Conservation (phyloP, 2,329 filamentous ascomycete species). For the Fusarium algeriense region DNA sequence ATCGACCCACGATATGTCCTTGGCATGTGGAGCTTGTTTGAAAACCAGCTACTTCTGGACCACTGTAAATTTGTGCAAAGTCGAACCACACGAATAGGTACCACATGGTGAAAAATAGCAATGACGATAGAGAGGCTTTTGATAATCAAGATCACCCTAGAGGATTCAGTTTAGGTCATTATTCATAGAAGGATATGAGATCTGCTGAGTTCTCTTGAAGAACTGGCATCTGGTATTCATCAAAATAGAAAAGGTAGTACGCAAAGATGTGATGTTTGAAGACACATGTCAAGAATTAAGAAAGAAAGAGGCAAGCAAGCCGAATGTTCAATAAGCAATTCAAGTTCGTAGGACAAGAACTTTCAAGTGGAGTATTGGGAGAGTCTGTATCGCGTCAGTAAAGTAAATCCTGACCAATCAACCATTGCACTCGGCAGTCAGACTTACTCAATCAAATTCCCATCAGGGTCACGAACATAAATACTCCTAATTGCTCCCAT, state of each 20-base stretch:
- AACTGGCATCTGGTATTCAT: too few relatives aligned
- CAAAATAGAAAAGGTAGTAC: too few relatives aligned
- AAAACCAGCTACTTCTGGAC: neutral
- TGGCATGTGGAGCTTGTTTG: neutral
- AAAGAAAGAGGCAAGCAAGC: neutral
- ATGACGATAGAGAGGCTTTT: accelerated
- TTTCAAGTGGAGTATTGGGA: neutral
- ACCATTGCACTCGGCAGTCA: accelerated
- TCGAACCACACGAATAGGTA: too few relatives aligned
- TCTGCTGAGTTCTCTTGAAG: neutral
- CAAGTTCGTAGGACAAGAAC: too few relatives aligned
- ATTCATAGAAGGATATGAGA: too few relatives aligned
- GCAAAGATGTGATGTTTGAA: too few relatives aligned
- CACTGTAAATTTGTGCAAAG: neutral
- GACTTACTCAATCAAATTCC: conserved; percentile 71
- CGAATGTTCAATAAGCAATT: accelerated
- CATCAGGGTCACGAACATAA: conserved; percentile 72
- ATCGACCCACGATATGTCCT: neutral
- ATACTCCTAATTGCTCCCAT: conserved; percentile 66
- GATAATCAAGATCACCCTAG: accelerated
- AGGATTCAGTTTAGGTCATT: neutral
- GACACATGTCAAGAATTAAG: neutral
- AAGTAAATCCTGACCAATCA: accelerated
- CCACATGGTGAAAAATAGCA: accelerated
- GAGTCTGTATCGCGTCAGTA: neutral